Conservation (phyloP, 148 eudicot genomes). For the Rhododendron griersonianum region DNA sequence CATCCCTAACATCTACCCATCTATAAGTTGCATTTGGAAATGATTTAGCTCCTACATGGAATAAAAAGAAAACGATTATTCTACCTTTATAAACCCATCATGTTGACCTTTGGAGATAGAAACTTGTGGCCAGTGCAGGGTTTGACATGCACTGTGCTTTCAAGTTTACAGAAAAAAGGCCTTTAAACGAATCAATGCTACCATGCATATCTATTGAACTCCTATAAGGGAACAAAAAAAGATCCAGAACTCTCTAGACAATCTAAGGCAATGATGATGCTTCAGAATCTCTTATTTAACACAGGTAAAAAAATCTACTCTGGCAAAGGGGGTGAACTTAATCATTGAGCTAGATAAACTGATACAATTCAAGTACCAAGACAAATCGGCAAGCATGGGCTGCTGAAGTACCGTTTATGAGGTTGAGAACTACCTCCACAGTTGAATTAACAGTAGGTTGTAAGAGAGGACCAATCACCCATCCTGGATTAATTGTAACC, state of each 20-base stretch:
- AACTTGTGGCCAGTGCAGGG: neutral
- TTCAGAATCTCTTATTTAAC: neutral
- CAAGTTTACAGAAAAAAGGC: neutral
- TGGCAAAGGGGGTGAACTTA: neutral
- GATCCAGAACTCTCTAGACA: neutral
- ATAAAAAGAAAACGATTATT: neutral
- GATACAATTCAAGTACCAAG: neutral
- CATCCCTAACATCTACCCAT: neutral
- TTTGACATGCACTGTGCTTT: neutral
- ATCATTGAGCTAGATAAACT: neutral
- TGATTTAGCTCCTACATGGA: neutral
- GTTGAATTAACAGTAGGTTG: slow-evolving; percentile 29
- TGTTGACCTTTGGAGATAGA: neutral
- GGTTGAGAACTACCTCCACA: neutral
- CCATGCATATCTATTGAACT: neutral
- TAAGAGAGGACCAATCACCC: slow-evolving; percentile 40
- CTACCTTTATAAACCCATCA: neutral
- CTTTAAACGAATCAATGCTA: neutral
- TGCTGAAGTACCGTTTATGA: slow-evolving; percentile 26
- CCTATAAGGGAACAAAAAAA: neutral
- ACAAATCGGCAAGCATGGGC: neutral
- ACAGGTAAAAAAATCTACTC: neutral
- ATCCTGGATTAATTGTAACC: slow-evolving; percentile 30
- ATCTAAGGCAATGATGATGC: neutral
- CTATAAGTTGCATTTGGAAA: neutral